phyloP scores from a whole-genome alignment of 306 rosid genomes.

The Cicer judaicum region DNA sequence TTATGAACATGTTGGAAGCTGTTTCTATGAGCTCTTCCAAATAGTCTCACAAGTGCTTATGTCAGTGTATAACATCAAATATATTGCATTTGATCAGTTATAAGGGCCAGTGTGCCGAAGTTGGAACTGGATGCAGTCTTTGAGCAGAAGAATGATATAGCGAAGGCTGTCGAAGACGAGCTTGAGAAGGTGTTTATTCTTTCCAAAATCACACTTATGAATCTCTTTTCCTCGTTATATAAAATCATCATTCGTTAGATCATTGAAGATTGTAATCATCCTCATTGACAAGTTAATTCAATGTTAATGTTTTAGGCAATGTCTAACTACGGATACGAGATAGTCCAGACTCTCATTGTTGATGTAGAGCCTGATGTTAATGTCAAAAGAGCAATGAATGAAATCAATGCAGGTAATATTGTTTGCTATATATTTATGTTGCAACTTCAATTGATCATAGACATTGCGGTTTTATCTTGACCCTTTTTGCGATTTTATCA shows the following conservation, averaged over 20 bases:
- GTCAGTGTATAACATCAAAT: not conserved
- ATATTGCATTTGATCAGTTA: constrained; percentile 52
- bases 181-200: constrained; percentile 65
- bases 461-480: constrained; percentile 4
- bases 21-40: no score
- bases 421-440: no score
- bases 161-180: constrained; percentile 68
- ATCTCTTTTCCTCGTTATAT: constrained; percentile 9
- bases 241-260: constrained; percentile 1
- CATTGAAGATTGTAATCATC: constrained; percentile 8
- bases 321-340: constrained; percentile 69
- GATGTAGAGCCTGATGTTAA: constrained; percentile 67
- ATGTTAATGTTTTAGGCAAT: constrained; percentile 55
- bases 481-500: constrained; percentile 5
- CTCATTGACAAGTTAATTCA: constrained; percentile 19
- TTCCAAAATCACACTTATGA: not conserved
- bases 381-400: constrained; percentile 77
- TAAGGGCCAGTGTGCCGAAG: constrained; percentile 73
- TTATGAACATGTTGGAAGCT: no score
- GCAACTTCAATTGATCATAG: not conserved
- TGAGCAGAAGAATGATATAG: constrained; percentile 76
- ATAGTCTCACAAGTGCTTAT: no score
- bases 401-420: constrained; percentile 71
- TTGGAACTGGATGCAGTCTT: constrained; percentile 69
- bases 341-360: constrained; percentile 74